Base-by-base conservation (phyloP, 129 eudicot species). In the Saussurea involucrata region DNA sequence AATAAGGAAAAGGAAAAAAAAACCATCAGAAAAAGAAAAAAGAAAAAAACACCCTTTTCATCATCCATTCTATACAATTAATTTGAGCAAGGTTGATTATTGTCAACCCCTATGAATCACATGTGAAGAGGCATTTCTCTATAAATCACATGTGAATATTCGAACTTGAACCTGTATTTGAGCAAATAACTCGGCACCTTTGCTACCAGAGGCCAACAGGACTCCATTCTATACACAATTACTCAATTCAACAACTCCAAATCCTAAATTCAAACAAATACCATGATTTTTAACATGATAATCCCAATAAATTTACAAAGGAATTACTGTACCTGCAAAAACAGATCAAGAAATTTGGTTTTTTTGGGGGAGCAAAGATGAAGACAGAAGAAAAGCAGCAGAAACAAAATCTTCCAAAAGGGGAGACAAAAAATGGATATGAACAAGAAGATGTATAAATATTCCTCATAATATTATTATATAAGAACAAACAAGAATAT, bases 371-470 rank as follows among this genome's bases (percentile, higher is more conserved):
- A 67, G 69, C 55, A 80, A 73, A 69, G 78, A 80, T 74, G 76
- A 74, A 81, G 75, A 74, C 66, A 85, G 32, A 78, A 69, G 81
- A 69, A 65, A 88, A 84, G 79, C 71, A 79, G 78, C 79, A 66
- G 76, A 75, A 75, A 68, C 4, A 58, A 80, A 71, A 77, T 76
- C 75, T 71, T 74, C 86, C 85, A 42, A 46, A 83, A 72, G 71
- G 78, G 83, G 87, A 83, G 90, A 87, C 87, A 92, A 85, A 86
- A 53, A 83, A 32, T 66, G 81, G 79, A 67, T 74, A 81, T 78
- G 82, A 84, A 81, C 89, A 86, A 92, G 84, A 81, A 74, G 74
- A 81, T 68, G 71, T 60, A 61, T 74, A 68, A 34, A 80, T 74
- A 74, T 74, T 74, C 75, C 33, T 66, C 49, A 33, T 32, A 29